phyloP scores from a whole-genome alignment of 495 filamentous ascomycete species.

The Neurospora sp. region DNA sequence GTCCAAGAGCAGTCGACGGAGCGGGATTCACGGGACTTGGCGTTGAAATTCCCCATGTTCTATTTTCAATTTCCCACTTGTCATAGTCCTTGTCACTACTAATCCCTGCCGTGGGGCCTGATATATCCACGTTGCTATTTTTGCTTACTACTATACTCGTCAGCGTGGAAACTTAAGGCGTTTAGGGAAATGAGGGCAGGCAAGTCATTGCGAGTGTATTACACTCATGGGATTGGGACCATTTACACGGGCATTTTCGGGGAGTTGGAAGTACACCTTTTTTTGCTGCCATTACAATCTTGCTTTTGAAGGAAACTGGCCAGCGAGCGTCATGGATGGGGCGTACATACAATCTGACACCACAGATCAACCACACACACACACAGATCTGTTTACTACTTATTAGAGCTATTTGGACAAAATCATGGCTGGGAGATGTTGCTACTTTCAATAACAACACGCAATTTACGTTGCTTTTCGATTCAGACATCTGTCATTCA shows the following conservation, averaged over 20 bases:
- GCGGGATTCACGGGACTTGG: slow-evolving; percentile 42
- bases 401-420: not conserved
- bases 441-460: not conserved
- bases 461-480: not conserved
- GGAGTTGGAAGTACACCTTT: not conserved
- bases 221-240: not conserved
- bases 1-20: slow-evolving; percentile 26
- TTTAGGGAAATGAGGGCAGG: not conserved
- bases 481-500: not conserved
- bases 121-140: not conserved
- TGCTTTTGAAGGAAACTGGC: not conserved
- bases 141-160: not conserved
- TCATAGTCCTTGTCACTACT: not conserved
- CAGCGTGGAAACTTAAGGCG: not conserved
- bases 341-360: not conserved
- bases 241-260: not conserved
- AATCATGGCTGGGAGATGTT: not conserved
- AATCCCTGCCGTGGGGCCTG: not conserved
- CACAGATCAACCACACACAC: not conserved
- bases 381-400: not conserved
- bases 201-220: not conserved
- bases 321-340: not conserved
- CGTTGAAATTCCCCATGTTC: not conserved
- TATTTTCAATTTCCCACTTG: not conserved
- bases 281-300: not conserved